These are phyloP conservation scores for Pseudoperonospora humuli DNA, from an alignment of 352 stramenopile genomes.

Conservation along the genomic window DNA sequence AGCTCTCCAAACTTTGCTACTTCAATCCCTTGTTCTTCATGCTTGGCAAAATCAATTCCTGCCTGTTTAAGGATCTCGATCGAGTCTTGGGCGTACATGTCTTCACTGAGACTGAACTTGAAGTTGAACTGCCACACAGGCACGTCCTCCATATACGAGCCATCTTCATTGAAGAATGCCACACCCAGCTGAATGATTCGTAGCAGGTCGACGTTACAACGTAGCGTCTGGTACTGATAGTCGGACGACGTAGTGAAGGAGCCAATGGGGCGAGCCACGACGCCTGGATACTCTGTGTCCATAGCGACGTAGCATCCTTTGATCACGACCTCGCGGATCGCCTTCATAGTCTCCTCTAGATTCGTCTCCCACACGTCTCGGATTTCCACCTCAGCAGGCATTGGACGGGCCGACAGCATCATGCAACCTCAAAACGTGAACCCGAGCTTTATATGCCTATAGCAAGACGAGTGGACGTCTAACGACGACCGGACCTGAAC, in stretches of 20 bases:
- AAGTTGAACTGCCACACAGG: slow-evolving; percentile 99
- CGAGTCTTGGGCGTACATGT: slow-evolving; percentile 99
- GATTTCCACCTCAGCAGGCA: slow-evolving; percentile 88
- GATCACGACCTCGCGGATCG: slow-evolving; percentile 93
- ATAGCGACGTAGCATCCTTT: slow-evolving; percentile 98
- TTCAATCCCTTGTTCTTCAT: slow-evolving; percentile 95
- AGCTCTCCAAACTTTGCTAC: slow-evolving; percentile 96
- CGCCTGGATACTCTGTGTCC: slow-evolving; percentile 99
- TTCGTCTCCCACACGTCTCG: slow-evolving; percentile 91
- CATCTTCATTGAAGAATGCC: slow-evolving; percentile 94
- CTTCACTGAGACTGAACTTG: slow-evolving; percentile 95
- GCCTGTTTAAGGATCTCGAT: slow-evolving; percentile 98
- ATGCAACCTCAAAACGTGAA: background rate
- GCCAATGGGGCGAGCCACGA: slow-evolving; percentile 96
- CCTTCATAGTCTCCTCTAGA: slow-evolving; percentile 93
- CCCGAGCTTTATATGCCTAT: slow-evolving; percentile 7
- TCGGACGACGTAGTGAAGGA: slow-evolving; percentile 93
- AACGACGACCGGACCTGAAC: background rate
- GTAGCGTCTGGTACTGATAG: slow-evolving; percentile 98
- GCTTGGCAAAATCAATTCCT: slow-evolving; percentile 96
- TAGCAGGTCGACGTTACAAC: slow-evolving; percentile 98
- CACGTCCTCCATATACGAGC: slow-evolving; percentile 91
- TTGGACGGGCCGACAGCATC: slow-evolving; percentile 43
- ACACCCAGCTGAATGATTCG: slow-evolving; percentile 99
- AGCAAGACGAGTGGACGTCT: slow-evolving; percentile 4